Conservation (phyloP, 257 asterid genomes). For the Jasminum sambac region DNA sequence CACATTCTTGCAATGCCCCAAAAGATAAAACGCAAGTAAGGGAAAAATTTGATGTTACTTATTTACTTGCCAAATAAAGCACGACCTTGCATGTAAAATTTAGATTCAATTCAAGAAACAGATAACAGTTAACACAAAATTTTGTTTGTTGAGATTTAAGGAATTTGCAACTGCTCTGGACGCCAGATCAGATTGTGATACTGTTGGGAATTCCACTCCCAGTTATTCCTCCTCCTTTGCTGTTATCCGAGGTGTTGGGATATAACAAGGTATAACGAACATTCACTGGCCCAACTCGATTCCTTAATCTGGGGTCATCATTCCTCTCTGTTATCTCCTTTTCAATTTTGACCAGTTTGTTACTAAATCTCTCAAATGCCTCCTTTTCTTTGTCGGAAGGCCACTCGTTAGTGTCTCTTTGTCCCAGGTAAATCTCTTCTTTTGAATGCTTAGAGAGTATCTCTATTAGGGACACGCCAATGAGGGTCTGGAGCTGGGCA, state of each 20-base stretch:
- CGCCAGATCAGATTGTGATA: slow-evolving; percentile 30
- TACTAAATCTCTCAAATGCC: slow-evolving; percentile 41
- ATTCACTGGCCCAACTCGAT: slow-evolving; percentile 42
- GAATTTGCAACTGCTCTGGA: not conserved
- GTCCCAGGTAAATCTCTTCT: slow-evolving; percentile 47
- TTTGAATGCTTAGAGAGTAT: slow-evolving; percentile 45
- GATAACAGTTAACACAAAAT: not conserved
- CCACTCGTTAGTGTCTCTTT: slow-evolving; percentile 47
- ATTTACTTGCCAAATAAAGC: not conserved
- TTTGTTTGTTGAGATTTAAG: not conserved
- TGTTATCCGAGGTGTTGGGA: slow-evolving; percentile 28
- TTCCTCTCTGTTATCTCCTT: slow-evolving; percentile 36
- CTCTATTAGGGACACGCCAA: slow-evolving; percentile 49
- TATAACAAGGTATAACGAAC: slow-evolving; percentile 45
- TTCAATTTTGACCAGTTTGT: slow-evolving; percentile 35
- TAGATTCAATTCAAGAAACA: not conserved
- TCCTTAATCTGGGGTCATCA: slow-evolving; percentile 33
- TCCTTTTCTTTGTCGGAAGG: slow-evolving; percentile 34
- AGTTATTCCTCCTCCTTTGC: slow-evolving; percentile 41
- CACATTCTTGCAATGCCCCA: not conserved
- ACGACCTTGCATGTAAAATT: not conserved
- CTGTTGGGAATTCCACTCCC: slow-evolving; percentile 57
- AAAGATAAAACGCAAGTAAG: not conserved
- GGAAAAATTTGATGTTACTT: not conserved
- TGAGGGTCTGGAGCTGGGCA: slow-evolving; percentile 43